Conservation (phyloP, 768 basidiomycete species). For the Hericium alpestre region DNA sequence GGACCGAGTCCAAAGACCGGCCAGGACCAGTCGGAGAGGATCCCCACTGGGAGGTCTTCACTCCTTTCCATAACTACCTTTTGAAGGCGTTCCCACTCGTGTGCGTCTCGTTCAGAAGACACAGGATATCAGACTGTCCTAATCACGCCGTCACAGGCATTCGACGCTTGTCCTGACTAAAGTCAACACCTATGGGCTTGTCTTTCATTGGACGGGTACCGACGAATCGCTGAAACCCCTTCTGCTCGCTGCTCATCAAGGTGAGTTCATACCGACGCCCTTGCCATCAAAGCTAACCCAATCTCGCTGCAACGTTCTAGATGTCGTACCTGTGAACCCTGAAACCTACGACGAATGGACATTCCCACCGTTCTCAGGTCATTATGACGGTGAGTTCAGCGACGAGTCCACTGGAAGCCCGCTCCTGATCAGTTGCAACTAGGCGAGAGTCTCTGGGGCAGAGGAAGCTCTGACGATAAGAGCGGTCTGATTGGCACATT, state of each 20-base stretch:
- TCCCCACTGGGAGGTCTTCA: conserved; percentile 32
- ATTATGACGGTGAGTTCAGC: conserved; percentile 36
- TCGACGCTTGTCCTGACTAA: conserved; percentile 37
- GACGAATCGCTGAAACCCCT: conserved; percentile 42
- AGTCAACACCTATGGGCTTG: conserved; percentile 52
- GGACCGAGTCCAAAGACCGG: conserved; percentile 42
- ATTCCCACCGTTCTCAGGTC: conserved; percentile 53
- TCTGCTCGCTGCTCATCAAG: conserved; percentile 44
- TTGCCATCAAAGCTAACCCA: background rate
- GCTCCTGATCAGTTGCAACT: background rate
- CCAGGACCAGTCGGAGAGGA: conserved; percentile 39
- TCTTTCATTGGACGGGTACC: conserved; percentile 50
- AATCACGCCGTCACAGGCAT: conserved; percentile 26
- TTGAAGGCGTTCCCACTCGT: conserved; percentile 49
- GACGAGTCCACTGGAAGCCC: background rate
- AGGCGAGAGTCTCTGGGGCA: conserved; percentile 23
- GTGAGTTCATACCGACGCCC: conserved; percentile 13
- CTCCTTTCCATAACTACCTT: conserved; percentile 30
- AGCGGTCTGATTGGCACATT: conserved; percentile 23
- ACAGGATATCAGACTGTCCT: no score
- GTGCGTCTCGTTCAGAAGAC: conserved; percentile 23
- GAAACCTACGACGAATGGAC: conserved; percentile 47
- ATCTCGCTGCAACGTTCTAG: conserved; percentile 19
- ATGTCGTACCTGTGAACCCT: conserved; percentile 59
- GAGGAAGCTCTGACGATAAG: conserved; percentile 27